phyloP scores from a whole-genome alignment of 2,329 filamentous ascomycete species.

The Hyphodiscus sp. region DNA sequence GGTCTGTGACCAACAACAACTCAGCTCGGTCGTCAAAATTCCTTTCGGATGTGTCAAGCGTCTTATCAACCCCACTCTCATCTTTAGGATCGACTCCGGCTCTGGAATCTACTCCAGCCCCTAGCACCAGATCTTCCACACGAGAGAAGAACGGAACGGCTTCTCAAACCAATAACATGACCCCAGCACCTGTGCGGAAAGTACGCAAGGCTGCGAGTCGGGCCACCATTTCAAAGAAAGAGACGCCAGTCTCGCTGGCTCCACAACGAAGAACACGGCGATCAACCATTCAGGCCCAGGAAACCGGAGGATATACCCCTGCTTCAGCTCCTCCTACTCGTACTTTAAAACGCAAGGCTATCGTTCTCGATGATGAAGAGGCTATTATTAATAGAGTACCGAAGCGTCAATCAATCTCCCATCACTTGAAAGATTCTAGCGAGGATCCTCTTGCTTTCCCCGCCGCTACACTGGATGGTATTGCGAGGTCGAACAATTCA shows the following conservation, averaged over 20 bases:
- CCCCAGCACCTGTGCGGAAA: background rate
- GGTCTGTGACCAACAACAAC: background rate
- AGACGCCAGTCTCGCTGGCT: background rate
- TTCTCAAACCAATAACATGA: background rate
- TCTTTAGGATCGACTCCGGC: background rate
- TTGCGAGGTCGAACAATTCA: background rate
- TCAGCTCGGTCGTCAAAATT: background rate
- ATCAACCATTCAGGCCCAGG: background rate
- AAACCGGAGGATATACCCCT: background rate
- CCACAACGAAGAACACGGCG: background rate
- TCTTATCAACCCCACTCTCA: background rate
- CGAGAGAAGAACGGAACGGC: background rate
- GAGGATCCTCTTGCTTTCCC: constrained; percentile 21
- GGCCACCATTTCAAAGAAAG: background rate
- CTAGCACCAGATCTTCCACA: background rate
- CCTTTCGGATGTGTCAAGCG: background rate
- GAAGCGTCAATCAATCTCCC: constrained; percentile 14
- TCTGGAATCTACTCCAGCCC: background rate
- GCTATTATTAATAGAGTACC: constrained; percentile 12
- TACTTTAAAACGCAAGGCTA: constrained; percentile 6
- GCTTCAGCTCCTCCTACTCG: background rate
- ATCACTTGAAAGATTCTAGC: constrained; percentile 12
- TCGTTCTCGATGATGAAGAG: background rate
- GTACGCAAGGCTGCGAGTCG: background rate
- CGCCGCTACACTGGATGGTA: background rate